Percentiles rank a stretch among this genome's conserved stretches.
Conservation (phyloP, 805 yeast species). For the Isabelozyma gotoi region DNA sequence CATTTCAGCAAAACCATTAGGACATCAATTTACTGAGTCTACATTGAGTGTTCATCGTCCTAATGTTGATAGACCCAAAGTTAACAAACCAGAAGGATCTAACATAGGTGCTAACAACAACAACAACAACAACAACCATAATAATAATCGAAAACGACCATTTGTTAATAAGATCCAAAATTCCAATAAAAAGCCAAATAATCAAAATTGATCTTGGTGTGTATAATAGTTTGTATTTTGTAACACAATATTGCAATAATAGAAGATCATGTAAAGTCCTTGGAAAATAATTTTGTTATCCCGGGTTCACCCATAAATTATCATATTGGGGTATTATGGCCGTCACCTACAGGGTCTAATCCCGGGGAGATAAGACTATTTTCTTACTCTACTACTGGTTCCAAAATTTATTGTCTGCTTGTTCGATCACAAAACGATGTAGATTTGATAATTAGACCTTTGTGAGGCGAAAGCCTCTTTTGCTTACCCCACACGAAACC, state of each 20-base stretch:
- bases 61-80: slow-evolving; percentile 12
- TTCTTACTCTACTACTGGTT: too few relatives aligned
- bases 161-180: slow-evolving; percentile 6
- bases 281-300: too few relatives aligned
- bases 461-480: too few relatives aligned
- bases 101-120: background rate
- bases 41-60: slow-evolving; percentile 34
- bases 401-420: too few relatives aligned
- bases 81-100: slow-evolving; percentile 8
- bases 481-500: too few relatives aligned
- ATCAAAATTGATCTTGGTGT: slow-evolving; percentile 4
- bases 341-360: too few relatives aligned
- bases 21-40: slow-evolving; percentile 24
- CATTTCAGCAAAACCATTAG: slow-evolving; percentile 8
- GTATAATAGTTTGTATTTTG: background rate
- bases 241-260: background rate
- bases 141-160: slow-evolving; percentile 17
- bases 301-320: too few relatives aligned
- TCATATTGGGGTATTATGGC: too few relatives aligned
- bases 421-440: too few relatives aligned
- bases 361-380: too few relatives aligned
- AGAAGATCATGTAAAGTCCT: too few relatives aligned
- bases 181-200: slow-evolving; percentile 18
- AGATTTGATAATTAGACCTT: too few relatives aligned
- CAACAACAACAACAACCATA: slow-evolving; percentile 2